Base-by-base conservation (phyloP, 2,329 filamentous ascomycete genomes). In the Cladosporium halotolerans region DNA sequence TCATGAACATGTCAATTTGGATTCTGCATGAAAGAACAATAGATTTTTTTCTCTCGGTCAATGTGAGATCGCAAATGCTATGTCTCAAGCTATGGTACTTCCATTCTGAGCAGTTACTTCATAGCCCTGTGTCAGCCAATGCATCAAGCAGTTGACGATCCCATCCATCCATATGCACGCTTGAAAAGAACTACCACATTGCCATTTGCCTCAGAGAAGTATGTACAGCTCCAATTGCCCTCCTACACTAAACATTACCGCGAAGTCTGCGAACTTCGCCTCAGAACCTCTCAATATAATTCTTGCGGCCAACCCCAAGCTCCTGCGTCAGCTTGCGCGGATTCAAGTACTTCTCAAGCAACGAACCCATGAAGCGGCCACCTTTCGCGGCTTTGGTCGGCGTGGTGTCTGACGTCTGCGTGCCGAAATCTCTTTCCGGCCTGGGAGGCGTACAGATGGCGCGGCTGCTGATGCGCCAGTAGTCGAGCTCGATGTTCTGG, bases 401-500 rank as follows among this genome's bases (percentile, higher is more conserved):
- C 48, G 40, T 44, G 9, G 19, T 14, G 9, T 36, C n/a, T 2
- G 11, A 4, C 2, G 23, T 16, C 13, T 14, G 8, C n/a, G 9
- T 14, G n/a, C 36, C 36, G 9, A 11, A 11, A 28, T 28, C 23
- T 28, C 23, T 28, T 3, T 19, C 46, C 14, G 36, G 7, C 13
- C 18, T 43, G 6, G 47, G 31, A 8, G 48, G 34, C 11, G 32
- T 44, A 6, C 32, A 51, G 9, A 36, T 11, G 5, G 48, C 48
- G 18, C 48, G 39, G 32, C 34, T 16, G n/a, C 23, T 38, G 48
- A 42, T 41, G 31, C 55, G 49, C 57, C 62, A 70, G 52, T 68
- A 69, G 41, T 65, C 61, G 19, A 68, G 53, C 19, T 69, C 62
- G 16, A 63, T 48, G 43, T 63, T 60, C 53, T 69, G 66, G 52